Evolutionary conservation across 345 rosid genomes (phyloP), one percentile per base, ranked within the genome.

Genomic region (Arabidopsis thaliana): DNA sequence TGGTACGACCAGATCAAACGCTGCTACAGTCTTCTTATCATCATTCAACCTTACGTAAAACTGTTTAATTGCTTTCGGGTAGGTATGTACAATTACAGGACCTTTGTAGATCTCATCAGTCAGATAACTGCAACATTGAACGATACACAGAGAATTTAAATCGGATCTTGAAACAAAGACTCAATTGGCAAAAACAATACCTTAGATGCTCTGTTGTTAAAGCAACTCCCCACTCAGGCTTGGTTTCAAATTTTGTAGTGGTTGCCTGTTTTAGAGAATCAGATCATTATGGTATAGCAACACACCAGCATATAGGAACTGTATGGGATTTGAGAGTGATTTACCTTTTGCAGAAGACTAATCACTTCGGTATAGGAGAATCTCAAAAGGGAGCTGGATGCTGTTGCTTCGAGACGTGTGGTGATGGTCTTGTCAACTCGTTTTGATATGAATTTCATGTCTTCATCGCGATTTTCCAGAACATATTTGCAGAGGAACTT

Each of bases 1-100:
- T 20, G 97, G 97, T n/a, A 91, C 74, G 49, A 90, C 87, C 87
- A 94, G 67, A 59, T 94, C 98, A 66, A 94, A 94, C 69, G 98
- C 91, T 59, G 97, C 96, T 58, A 88, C 98, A 45, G 96, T 94
- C 67, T 77, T 71, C 55, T 85, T 85, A 74, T 91, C 98, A 48
- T 82, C 86, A 63, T 94, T 94, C 82, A 84, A 68, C 61, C 96
- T 82, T 8, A 69, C 80, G 67, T 86, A 82, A 73, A 94, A 91
- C 9, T 93, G 96, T 78, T 87, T 85, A 1, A 68, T 51, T 14
- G 81, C 87, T 84, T 80, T 94, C 0, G 96, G 96, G 74, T 83
- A 81, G 69, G 87, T 75, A 76, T 88, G 87, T 61, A 91, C 60
- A 23, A 88, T 83, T 23, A 91, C 80, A 38, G 95, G 90, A 51